Conservation (phyloP, 352 stramenopile species). For the Phytophthora quininea region DNA sequence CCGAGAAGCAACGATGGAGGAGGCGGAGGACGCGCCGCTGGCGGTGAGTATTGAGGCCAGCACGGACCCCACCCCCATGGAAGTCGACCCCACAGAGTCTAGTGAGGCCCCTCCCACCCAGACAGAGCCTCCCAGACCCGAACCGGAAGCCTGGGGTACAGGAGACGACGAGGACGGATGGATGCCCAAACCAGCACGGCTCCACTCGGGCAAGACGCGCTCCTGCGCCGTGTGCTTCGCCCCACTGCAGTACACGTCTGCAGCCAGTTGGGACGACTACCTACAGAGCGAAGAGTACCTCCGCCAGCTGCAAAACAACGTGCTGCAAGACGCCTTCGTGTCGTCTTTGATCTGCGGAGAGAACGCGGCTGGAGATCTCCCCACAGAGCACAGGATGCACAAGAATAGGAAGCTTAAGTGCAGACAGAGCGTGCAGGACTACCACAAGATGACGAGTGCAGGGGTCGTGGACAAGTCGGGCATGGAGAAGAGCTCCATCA, state of each 20-base stretch:
- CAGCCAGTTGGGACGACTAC: constrained; percentile 83
- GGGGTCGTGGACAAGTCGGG: constrained; percentile 71
- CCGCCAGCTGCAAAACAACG: constrained; percentile 67
- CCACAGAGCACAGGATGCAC: constrained; percentile 87
- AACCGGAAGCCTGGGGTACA: constrained; percentile 23
- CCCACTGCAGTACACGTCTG: constrained; percentile 70
- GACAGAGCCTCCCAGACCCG: constrained; percentile 2
- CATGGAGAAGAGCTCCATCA: constrained; percentile 79
- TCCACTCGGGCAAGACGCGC: constrained; percentile 81
- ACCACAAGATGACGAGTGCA: constrained; percentile 83
- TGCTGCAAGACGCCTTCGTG: constrained; percentile 82
- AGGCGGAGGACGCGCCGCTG: not conserved
- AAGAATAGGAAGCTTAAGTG: constrained; percentile 86
- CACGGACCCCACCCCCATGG: not conserved
- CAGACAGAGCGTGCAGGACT: constrained; percentile 79
- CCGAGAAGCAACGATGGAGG: not conserved
- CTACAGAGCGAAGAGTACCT: constrained; percentile 84
- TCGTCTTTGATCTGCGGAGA: constrained; percentile 81
- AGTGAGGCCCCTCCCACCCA: not conserved
- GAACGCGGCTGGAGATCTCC: constrained; percentile 68
- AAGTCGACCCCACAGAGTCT: not conserved
- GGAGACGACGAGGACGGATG: constrained; percentile 71
- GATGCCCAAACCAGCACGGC: constrained; percentile 82
- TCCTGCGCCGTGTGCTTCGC: constrained; percentile 83
- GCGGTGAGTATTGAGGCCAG: constrained; percentile 8